These are phyloP conservation scores for Gardenia jasminoides DNA, from an alignment of 257 asterid genomes.

Conservation along the genomic window DNA sequence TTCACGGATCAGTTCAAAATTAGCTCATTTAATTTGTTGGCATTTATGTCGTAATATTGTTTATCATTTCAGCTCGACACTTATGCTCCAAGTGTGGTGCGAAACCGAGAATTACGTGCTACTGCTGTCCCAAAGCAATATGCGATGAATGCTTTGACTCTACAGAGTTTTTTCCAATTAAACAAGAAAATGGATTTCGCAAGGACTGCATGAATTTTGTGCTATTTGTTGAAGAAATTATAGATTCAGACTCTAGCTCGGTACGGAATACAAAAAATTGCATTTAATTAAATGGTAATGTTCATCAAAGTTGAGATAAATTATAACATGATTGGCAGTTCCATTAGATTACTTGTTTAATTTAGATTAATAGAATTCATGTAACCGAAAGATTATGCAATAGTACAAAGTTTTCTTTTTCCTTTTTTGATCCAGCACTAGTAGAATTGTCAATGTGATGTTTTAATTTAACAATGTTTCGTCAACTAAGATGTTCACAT, in stretches of 20 bases:
- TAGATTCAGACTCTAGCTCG: constrained; percentile 53
- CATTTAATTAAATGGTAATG: not conserved
- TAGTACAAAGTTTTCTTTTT: too few relatives aligned
- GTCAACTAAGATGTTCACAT: not conserved
- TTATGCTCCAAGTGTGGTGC: constrained; percentile 44
- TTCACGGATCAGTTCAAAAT: not conserved
- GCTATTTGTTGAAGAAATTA: constrained; percentile 49
- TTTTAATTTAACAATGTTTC: not conserved
- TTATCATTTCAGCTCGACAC: constrained; percentile 64
- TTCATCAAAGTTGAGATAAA: not conserved
- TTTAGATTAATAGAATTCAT: not conserved
- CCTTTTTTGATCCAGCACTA: not conserved
- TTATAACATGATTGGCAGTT: not conserved
- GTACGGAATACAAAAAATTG: constrained; percentile 28
- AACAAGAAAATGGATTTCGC: constrained; percentile 66
- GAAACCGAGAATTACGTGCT: constrained; percentile 44
- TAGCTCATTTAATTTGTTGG: not conserved
- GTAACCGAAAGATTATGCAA: not conserved
- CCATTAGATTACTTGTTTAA: not conserved
- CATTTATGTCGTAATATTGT: not conserved
- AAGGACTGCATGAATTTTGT: constrained; percentile 44
- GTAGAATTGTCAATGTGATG: not conserved
- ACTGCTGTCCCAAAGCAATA: constrained; percentile 54
- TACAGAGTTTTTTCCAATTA: constrained; percentile 37
- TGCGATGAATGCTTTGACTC: constrained; percentile 50